Base-by-base conservation (phyloP, 2,329 filamentous ascomycete species). In the Colletotrichum sp. region DNA sequence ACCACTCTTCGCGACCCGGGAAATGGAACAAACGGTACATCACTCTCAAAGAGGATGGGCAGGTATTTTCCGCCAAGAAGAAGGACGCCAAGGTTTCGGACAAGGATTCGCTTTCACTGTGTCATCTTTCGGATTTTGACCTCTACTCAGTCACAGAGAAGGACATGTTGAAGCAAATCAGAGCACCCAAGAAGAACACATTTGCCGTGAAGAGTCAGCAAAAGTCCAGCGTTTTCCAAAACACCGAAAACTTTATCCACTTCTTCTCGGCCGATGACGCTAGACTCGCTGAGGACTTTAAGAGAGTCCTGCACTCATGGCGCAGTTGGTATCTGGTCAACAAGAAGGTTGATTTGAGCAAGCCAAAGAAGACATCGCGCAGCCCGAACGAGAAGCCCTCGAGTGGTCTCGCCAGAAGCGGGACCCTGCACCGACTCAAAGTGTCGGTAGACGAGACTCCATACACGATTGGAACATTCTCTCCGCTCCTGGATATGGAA, bases 191-290 rank as follows among this genome's bases (percentile, higher is more conserved):
- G 84, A 94, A 93, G 81, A 90, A 93, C 79, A 98, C 95, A 85
- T 96, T 95, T 81, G 96, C 95, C 1, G 90, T 99, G 80, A 98
- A 98, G 85, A 98, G 95, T 80, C 96, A 98, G 86, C 94, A 98
- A 82, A 98, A 96, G 84, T 94, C 94, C 0, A 92, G 91, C 74
- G 93, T 98, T 81, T 98, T 98, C 81, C 87, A 95, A 70, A 93
- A 93, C 70, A 94, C 93, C 5, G 93, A 95, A 68, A 96, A 96
- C 79, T 99, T 95, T 81, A 94, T 98, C 5, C 96, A 99, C 82
- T 98, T 96, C 85, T 98, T 99, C 86, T 93, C 92, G 75, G 95
- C 94, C 3, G 95, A 95, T 60, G 95, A 98, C 80, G 86, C 89
- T 7, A 83, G 87, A 2, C 84, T 92, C 1, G 95, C 95, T 1